Evolutionary conservation across 495 filamentous ascomycete species (phyloP), one percentile per base, ranked within the genome.

Genomic region (Trichoderma orchidacearum): DNA sequence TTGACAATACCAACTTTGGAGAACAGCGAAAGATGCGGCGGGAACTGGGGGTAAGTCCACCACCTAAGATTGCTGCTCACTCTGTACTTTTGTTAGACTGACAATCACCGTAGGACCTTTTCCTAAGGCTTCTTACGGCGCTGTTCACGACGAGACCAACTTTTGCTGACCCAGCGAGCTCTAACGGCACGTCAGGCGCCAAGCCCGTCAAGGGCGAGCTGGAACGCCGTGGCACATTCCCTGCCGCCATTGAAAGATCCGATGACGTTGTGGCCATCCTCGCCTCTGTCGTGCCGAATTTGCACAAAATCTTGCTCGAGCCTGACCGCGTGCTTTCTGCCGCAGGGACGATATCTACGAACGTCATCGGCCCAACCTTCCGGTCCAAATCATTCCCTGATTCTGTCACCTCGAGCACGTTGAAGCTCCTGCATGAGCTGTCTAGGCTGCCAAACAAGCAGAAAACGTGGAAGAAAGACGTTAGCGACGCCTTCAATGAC

Each of bases 1-100:
- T 96, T 38, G 89, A 96, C 64, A 95, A 97, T 63, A 99, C 93
- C 11, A 97, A 89, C 60, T 97, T 96, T 70, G 93, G 93, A 25
- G 93, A 97, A 68, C 89, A 97, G 71, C 81, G 86, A 35, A 90
- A 84, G 63, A 95, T 97, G 92, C 79, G 93, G 60, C 83, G 85
- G 66, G 93, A 99, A 38, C 75, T 99, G 13, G 89, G 86, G 28
- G 91, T 95, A 79, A 63, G 87, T 77, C 23, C 45, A 36, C 31
- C 45, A 12, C 1, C 31, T 21, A 34, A 28, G 9, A 31, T 59
- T 23, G 41, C 51, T 21, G 36, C 29, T 55, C 25, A 34, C 7
- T 48, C 11, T 6, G n/a, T 28, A 48, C 21, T 4, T 9, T 27
- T 38, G 50, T 18, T 51, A 65, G 54, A 62, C 69, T 73, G 57